Conservation (phyloP, 2,329 filamentous ascomycete species). For the Fusarium redolens region DNA sequence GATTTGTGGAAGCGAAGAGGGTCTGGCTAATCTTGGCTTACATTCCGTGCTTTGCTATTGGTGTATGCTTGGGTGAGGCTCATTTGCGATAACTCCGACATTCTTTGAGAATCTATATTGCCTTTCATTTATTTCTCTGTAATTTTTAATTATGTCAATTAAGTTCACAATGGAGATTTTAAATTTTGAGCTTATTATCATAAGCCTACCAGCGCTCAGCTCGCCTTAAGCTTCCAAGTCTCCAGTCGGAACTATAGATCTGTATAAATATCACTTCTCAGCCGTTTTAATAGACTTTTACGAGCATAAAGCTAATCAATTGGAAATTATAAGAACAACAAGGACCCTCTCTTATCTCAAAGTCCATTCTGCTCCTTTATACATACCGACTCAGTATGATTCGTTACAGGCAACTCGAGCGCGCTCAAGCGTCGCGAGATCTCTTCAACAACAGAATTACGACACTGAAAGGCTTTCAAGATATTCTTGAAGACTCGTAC, state of each 20-base stretch:
- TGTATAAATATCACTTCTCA: fast-evolving
- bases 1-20: neutral
- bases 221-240: fast-evolving
- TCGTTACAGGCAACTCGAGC: constrained; percentile 45
- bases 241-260: neutral
- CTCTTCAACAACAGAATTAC: constrained; percentile 27
- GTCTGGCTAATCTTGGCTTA: neutral
- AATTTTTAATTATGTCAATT: fast-evolving
- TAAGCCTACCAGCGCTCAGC: fast-evolving
- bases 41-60: neutral
- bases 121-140: neutral
- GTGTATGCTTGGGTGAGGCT: fast-evolving
- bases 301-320: neutral
- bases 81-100: fast-evolving
- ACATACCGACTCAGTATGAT: constrained; percentile 50
- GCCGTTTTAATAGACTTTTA: neutral
- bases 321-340: too few species aligned
- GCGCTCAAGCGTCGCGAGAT: constrained; percentile 15
- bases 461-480: neutral
- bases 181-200: fast-evolving
- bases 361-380: neutral
- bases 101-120: neutral
- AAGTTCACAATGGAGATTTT: fast-evolving
- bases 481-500: constrained; percentile 55
- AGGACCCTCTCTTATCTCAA: too few species aligned